Evolutionary conservation across 2,329 filamentous ascomycete genomes (phyloP).

Genomic region (Colletotrichum spinosum): DNA sequence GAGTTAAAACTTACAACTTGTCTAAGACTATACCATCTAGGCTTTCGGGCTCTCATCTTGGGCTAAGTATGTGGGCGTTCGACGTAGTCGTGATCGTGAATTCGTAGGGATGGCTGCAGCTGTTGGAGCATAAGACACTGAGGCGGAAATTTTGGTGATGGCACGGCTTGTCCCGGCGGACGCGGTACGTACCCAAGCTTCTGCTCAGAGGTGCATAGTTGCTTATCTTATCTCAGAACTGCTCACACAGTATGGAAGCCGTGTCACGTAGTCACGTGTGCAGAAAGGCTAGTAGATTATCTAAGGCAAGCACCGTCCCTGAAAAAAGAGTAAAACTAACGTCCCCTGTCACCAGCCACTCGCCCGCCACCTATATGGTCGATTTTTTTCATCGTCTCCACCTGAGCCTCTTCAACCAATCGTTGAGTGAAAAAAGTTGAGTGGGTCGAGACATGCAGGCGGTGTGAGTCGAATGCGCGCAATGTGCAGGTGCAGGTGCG

Average conservation of each 20-base stretch:
- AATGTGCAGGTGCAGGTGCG: constrained; percentile 15
- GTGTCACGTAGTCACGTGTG: constrained; percentile 24
- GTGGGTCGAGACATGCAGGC: constrained; percentile 32
- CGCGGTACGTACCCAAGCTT: constrained; percentile 24
- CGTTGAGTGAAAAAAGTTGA: background rate
- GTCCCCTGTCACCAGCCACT: constrained; percentile 17
- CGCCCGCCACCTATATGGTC: constrained; percentile 20
- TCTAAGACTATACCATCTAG: constrained; percentile 76
- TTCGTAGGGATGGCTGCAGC: constrained; percentile 29
- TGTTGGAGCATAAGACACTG: constrained; percentile 34
- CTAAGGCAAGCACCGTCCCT: constrained; percentile 1
- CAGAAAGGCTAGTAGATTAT: fast-evolving
- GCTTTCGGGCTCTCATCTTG: constrained; percentile 64
- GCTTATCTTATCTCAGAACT: background rate
- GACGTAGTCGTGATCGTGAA: constrained; percentile 11
- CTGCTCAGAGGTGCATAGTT: background rate
- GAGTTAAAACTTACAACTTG: constrained; percentile 65
- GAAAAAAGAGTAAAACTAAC: background rate
- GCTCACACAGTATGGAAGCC: background rate
- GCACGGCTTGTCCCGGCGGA: constrained; percentile 32
- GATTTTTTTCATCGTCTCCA: constrained; percentile 34
- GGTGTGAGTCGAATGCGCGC: constrained; percentile 32
- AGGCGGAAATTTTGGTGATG: constrained; percentile 38
- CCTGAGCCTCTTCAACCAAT: background rate
- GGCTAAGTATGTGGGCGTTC: constrained; percentile 42